These are phyloP conservation scores for Ophiosphaerella herpotricha DNA, from an alignment of 2,329 filamentous ascomycete genomes.

Conservation along the genomic window DNA sequence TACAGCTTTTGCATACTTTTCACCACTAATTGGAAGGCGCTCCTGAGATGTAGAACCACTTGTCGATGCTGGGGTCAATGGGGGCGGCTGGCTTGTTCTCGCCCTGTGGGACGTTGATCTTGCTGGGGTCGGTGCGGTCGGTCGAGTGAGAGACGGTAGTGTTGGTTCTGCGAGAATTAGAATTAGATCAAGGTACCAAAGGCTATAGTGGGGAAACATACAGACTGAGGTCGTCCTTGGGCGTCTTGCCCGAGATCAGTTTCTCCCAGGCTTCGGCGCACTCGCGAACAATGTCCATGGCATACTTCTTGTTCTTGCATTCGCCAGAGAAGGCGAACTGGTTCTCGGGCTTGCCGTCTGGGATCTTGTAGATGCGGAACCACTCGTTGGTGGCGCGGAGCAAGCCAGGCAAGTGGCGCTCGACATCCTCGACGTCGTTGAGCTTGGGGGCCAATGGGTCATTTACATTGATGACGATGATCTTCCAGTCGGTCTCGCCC, in stretches of 20 bases:
- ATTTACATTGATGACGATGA: constrained; percentile 98
- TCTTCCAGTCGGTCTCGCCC: constrained; percentile 99
- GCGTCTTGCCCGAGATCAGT: constrained; percentile 87
- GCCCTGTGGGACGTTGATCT: constrained; percentile 76
- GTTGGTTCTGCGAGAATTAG: constrained; percentile 69
- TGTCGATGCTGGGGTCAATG: constrained; percentile 96
- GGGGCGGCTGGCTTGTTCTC: constrained; percentile 83
- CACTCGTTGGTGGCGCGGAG: constrained; percentile 98
- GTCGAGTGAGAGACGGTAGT: constrained; percentile 73
- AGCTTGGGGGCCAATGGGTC: constrained; percentile 95
- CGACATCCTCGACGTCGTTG: constrained; percentile 98
- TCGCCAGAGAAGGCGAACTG: constrained; percentile 99
- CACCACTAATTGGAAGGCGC: constrained; percentile 64
- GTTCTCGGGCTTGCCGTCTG: constrained; percentile 99
- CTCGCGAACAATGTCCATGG: constrained; percentile 92
- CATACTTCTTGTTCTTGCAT: constrained; percentile 99
- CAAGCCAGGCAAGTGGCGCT: constrained; percentile 95
- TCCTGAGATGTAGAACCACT: constrained; percentile 99
- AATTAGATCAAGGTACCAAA: constrained; percentile 18
- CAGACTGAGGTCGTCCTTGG: constrained; percentile 77
- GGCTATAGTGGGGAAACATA: constrained; percentile 60
- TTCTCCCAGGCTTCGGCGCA: constrained; percentile 97
- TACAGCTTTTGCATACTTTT: background rate
- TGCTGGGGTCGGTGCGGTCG: constrained; percentile 69
- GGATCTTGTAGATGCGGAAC: constrained; percentile 99